phyloP scores from a whole-genome alignment of 176 grass and related monocot genomes.

The Bromus sterilis region DNA sequence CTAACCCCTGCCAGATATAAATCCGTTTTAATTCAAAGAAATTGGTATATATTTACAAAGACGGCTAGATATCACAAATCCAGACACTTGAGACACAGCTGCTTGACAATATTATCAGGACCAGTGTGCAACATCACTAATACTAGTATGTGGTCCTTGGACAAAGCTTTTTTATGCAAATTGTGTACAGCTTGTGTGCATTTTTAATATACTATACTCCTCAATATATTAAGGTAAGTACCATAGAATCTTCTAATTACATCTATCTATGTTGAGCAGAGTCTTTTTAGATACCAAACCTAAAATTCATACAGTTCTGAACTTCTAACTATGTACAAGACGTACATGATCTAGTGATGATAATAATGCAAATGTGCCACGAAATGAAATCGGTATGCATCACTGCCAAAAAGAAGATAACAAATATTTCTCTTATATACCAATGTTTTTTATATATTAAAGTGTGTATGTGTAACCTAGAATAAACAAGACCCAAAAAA shows the following conservation, averaged over 20 bases:
- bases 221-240: neutral
- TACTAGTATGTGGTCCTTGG: neutral
- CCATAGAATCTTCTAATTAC: neutral
- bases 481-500: constrained; percentile 4
- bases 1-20: neutral
- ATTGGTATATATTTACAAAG: neutral
- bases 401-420: neutral
- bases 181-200: neutral
- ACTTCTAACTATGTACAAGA: neutral
- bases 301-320: neutral
- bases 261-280: neutral
- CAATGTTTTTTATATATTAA: constrained; percentile 9
- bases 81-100: neutral
- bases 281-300: neutral
- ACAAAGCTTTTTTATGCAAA: neutral
- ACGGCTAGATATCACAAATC: constrained; percentile 1
- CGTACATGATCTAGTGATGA: neutral
- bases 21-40: neutral
- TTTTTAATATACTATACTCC: neutral
- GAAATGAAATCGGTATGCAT: neutral
- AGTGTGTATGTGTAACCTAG: neutral
- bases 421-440: neutral
- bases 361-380: neutral
- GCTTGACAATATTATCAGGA: neutral
- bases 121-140: neutral